A percentile compares a stretch with the other conserved stretches of the same genome.
Evolutionary conservation across 2,329 filamentous ascomycete genomes (phyloP).

Genomic region (Aspergillus aculeatinus): DNA sequence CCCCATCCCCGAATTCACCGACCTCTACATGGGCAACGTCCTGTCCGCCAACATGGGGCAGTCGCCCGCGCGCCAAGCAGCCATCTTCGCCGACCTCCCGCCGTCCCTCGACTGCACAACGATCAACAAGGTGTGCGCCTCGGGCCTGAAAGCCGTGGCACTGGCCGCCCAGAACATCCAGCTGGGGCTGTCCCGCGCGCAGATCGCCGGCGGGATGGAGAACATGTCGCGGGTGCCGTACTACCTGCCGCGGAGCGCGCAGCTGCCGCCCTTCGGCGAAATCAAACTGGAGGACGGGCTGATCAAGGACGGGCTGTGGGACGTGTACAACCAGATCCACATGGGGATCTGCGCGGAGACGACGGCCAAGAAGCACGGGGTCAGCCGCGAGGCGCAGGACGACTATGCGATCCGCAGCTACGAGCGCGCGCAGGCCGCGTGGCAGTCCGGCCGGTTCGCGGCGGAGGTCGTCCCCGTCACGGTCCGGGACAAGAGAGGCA

Average conservation of each 20-base stretch:
- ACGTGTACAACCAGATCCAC: slow-evolving; percentile 94
- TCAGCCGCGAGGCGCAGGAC: slow-evolving; percentile 85
- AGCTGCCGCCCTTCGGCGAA: slow-evolving; percentile 81
- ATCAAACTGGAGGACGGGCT: slow-evolving; percentile 86
- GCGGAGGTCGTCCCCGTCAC: slow-evolving; percentile 90
- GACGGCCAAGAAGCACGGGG: slow-evolving; percentile 80
- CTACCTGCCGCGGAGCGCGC: slow-evolving; percentile 79
- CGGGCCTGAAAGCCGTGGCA: slow-evolving; percentile 86
- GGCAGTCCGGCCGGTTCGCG: slow-evolving; percentile 76
- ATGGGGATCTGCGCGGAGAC: slow-evolving; percentile 98
- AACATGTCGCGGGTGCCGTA: slow-evolving; percentile 95
- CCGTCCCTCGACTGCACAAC: slow-evolving; percentile 82
- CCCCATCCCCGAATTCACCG: slow-evolving; percentile 75
- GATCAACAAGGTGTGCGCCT: slow-evolving; percentile 98
- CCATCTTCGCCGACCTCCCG: slow-evolving; percentile 82
- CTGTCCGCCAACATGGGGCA: slow-evolving; percentile 82
- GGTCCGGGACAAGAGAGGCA: slow-evolving; percentile 76
- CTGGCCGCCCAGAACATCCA: slow-evolving; percentile 94
- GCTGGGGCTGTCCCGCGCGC: slow-evolving; percentile 81
- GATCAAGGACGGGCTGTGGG: slow-evolving; percentile 91
- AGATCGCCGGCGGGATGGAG: slow-evolving; percentile 95
- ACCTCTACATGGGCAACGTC: slow-evolving; percentile 98
- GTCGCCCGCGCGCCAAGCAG: slow-evolving; percentile 85
- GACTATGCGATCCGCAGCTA: slow-evolving; percentile 87
- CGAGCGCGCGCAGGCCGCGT: slow-evolving; percentile 83